Evolutionary conservation across 1,139 yeast species (phyloP), one percentile per base, ranked within the genome.

Genomic region (Geotrichum cucujoidarum): DNA sequence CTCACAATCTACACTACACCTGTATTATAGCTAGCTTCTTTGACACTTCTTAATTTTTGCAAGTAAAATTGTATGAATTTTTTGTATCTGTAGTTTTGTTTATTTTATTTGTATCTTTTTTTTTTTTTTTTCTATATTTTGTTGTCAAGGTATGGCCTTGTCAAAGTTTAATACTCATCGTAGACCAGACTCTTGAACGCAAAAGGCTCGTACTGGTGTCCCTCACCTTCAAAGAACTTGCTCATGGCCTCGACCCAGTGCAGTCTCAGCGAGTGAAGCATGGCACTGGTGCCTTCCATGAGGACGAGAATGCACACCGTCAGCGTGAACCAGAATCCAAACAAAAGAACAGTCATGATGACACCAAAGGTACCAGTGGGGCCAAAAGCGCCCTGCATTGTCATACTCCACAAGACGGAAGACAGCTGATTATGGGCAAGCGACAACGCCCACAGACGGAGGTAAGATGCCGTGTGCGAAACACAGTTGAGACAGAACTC

Each of bases 221-320:
- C 98, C 63, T 92, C 97, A 58, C 98, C 98, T 60, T 85, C 88
- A 61, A 92, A 94, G 66, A 87, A 94, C 70, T 94, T 94, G 44
- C 97, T 89, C 97, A 94, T 94, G 29, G 97, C 90, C 69, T 94
- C 99, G 49, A 94, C 98, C 99, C 99, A 92, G 66, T 92, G 98
- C 63, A 92, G 73, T 68, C 98, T 85, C 60, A 94, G 76, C 22
- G 97, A 86, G 69, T 94, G 99, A 61, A 94, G 76, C 98, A 94
- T 94, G 25, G 98, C 98, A 37, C 95, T 86, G 0, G 98, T 94
- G 47, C 99, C 99, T 69, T 94, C 98, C 98, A 94, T 92, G 53
- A 89, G 74, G 45, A 94, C 97, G 64, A 94, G 76, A 51, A 94
- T 89, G 57, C 89, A 81, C 40, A 89, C 90, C 0, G 98, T 92